phyloP scores from a whole-genome alignment of 768 basidiomycete genomes.

The Mrakia frigida region DNA sequence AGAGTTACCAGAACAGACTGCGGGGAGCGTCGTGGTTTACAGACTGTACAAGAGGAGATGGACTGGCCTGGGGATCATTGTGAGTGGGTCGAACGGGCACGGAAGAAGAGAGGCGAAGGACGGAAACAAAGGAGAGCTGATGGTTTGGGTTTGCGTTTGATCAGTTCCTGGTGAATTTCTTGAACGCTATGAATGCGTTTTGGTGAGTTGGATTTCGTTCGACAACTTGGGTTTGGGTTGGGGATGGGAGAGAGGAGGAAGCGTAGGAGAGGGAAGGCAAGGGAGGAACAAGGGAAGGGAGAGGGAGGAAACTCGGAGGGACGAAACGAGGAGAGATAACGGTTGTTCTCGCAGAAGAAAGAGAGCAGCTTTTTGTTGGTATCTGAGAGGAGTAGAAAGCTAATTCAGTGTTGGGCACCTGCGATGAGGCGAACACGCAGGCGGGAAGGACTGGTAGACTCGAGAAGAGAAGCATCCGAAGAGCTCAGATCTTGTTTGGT shows the following conservation, averaged over 20 bases:
- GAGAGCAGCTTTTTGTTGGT: too few relatives aligned
- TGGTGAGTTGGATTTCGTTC: conserved; percentile 56
- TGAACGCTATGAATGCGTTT: conserved; percentile 23
- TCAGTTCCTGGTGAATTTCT: conserved; percentile 17
- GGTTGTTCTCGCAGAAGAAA: too few relatives aligned
- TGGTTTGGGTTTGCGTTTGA: too few relatives aligned
- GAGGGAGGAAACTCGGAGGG: too few relatives aligned
- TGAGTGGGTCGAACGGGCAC: conserved; percentile 40
- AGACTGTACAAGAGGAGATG: conserved; percentile 67
- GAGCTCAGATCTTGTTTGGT: too few relatives aligned
- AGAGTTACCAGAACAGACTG: background rate
- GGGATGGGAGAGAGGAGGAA: background rate
- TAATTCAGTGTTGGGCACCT: too few relatives aligned
- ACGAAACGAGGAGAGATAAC: too few relatives aligned
- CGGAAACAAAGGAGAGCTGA: background rate
- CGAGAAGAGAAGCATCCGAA: too few relatives aligned
- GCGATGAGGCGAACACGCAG: too few relatives aligned
- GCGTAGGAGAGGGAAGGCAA: background rate
- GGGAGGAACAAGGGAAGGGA: too few relatives aligned
- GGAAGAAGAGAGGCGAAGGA: background rate
- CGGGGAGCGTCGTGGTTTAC: conserved; percentile 45
- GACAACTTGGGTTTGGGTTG: conserved; percentile 54
- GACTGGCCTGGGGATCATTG: conserved; percentile 59
- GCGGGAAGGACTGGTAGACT: too few relatives aligned
- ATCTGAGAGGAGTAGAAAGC: too few relatives aligned